Percentiles rank a stretch among this genome's conserved stretches.
These are phyloP conservation scores for Paratrimastix pyriformis DNA, from an alignment of 78 protist genomes.

Conservation along the genomic window DNA sequence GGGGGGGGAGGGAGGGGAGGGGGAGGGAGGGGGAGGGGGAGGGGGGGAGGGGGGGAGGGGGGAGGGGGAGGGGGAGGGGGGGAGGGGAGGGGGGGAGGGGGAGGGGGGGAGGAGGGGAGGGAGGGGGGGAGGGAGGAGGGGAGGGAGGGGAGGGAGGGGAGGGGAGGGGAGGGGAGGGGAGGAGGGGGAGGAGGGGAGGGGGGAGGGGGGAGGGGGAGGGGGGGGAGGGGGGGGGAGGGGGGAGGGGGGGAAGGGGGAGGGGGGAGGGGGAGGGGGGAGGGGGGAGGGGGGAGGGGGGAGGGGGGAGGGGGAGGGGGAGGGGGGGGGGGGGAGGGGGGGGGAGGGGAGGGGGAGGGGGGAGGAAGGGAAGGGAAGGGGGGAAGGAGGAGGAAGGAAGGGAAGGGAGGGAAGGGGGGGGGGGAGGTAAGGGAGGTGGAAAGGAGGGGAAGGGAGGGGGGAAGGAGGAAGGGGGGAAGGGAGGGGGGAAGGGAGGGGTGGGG, in stretches of 20 bases:
- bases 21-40: too few relatives aligned
- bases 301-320: too few relatives aligned
- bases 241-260: conserved; percentile 2
- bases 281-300: neutral
- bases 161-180: neutral
- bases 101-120: conserved; percentile 2
- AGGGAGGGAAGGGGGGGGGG: neutral
- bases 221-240: neutral
- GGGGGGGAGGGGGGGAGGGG: too few relatives aligned
- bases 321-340: too few relatives aligned
- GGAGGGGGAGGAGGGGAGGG: neutral
- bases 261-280: neutral
- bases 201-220: neutral
- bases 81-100: too few relatives aligned
- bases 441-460: neutral
- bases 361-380: neutral
- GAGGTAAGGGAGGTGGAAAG: neutral
- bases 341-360: neutral
- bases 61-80: too few relatives aligned
- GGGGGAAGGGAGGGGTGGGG: neutral
- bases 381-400: neutral
- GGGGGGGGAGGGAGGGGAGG: too few relatives aligned
- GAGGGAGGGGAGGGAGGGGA: conserved; percentile 5
- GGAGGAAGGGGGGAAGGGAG: neutral
- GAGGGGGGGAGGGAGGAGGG: conserved; percentile 3